Conservation (phyloP, 2,329 filamentous ascomycete species). For the Fusarium pilosicola region DNA sequence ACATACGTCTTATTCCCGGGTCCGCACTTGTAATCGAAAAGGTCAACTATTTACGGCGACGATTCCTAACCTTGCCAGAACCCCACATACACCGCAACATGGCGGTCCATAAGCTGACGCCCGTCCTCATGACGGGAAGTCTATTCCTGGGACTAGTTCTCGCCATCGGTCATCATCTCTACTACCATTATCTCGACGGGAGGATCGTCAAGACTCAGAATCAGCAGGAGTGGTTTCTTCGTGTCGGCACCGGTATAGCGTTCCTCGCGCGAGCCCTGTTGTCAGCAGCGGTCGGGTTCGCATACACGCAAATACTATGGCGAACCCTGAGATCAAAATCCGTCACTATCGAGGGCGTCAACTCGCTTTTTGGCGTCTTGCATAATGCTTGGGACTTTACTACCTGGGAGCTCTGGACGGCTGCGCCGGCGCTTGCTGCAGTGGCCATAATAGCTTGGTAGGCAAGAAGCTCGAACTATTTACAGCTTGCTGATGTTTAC, state of each 20-base stretch:
- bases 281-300: slow-evolving; percentile 4
- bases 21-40: not conserved
- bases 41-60: not conserved
- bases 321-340: not conserved
- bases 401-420: not conserved
- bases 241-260: slow-evolving; percentile 11
- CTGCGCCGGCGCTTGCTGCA: not conserved
- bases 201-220: not conserved
- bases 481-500: fast-evolving
- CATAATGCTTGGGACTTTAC: slow-evolving; percentile 3
- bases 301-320: slow-evolving; percentile 20
- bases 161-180: slow-evolving; percentile 13
- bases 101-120: not conserved
- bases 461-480: fast-evolving
- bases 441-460: slow-evolving; percentile 11
- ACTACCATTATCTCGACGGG: not conserved
- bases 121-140: not conserved
- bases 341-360: not conserved
- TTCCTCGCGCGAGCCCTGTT: not conserved
- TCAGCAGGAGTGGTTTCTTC: slow-evolving; percentile 25
- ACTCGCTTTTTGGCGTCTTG: not conserved
- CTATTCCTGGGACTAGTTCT: not conserved
- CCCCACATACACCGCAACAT: not conserved
- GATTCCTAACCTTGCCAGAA: not conserved
- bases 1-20: fast-evolving